A percentile compares a stretch with the other conserved stretches of the same genome.
Conservation (phyloP, 768 basidiomycete species). For the Tremella mesenterica region DNA sequence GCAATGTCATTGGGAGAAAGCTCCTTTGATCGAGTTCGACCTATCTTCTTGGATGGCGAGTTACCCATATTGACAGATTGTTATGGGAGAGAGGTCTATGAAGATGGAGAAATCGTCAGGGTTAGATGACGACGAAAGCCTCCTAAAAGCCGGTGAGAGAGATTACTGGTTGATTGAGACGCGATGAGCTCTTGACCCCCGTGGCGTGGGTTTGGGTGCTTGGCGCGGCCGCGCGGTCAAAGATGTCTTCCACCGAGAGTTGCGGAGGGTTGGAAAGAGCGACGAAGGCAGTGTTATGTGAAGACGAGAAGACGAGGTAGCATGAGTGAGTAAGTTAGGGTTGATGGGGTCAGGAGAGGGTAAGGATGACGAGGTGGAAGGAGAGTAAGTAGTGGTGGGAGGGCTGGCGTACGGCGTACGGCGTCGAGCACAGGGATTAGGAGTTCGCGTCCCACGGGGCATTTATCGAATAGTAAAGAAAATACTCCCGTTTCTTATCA, state of each 20-base stretch:
- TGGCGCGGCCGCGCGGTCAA: neutral
- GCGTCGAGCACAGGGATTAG: too few relatives aligned
- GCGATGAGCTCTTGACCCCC: neutral
- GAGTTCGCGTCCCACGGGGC: too few relatives aligned
- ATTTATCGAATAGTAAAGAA: too few relatives aligned
- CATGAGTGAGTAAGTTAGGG: neutral
- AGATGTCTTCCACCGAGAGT: neutral
- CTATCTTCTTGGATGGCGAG: slow-evolving; percentile 40
- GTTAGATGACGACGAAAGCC: too few relatives aligned
- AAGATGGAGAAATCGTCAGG: neutral
- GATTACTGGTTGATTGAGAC: neutral
- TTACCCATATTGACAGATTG: slow-evolving; percentile 30
- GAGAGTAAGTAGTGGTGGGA: slow-evolving; percentile 1
- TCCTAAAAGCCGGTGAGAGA: too few relatives aligned
- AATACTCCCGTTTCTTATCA: too few relatives aligned
- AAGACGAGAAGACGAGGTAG: neutral
- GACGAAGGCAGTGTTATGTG: neutral
- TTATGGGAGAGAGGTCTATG: neutral
- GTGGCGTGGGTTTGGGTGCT: neutral
- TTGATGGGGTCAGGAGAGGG: neutral
- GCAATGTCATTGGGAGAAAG: slow-evolving; percentile 34
- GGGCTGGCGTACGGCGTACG: too few relatives aligned
- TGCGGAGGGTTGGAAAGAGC: neutral
- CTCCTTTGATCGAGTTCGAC: slow-evolving; percentile 43
- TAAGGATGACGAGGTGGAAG: neutral